Conservation (phyloP, 2,329 filamentous ascomycete genomes). For the Colletotrichum plurivorum region DNA sequence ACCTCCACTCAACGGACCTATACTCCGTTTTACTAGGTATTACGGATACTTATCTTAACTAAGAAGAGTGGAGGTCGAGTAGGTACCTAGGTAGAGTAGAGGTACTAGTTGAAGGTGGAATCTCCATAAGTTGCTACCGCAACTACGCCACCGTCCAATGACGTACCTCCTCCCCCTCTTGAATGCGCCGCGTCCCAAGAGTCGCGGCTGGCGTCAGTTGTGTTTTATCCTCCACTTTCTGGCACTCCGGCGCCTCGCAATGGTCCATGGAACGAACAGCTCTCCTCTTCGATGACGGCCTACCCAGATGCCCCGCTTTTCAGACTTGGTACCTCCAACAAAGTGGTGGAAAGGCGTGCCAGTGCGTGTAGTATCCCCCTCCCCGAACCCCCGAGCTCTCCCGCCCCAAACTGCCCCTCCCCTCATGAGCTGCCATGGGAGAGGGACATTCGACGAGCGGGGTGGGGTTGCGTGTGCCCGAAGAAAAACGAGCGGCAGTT, state of each 20-base stretch:
- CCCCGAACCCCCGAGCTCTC: conserved; percentile 38
- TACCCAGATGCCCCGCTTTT: conserved; percentile 32
- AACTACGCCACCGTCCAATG: conserved; percentile 17
- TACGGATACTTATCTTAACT: background rate
- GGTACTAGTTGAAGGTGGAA: too few species aligned
- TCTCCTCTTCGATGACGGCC: conserved; percentile 16
- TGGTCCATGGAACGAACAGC: background rate
- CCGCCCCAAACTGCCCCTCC: conserved; percentile 1
- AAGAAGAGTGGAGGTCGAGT: background rate
- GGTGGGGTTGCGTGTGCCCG: conserved; percentile 34
- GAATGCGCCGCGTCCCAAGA: conserved; percentile 11
- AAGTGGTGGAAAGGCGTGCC: background rate
- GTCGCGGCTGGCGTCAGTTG: conserved; percentile 24
- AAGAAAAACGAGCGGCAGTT: conserved; percentile 34
- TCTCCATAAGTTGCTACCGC: too few species aligned
- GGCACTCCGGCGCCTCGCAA: conserved; percentile 14
- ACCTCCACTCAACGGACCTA: too few species aligned
- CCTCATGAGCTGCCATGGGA: conserved; percentile 1
- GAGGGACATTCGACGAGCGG: conserved; percentile 3
- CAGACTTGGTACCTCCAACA: background rate
- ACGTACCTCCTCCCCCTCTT: conserved; percentile 8
- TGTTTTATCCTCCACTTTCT: conserved; percentile 25
- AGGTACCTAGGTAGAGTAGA: background rate
- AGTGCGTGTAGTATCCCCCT: conserved; percentile 17
- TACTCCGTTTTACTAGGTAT: too few species aligned